Evolutionary conservation across 148 eudicot genomes (phyloP), one percentile per base, ranked within the genome.

Genomic region (Cornus florida): DNA sequence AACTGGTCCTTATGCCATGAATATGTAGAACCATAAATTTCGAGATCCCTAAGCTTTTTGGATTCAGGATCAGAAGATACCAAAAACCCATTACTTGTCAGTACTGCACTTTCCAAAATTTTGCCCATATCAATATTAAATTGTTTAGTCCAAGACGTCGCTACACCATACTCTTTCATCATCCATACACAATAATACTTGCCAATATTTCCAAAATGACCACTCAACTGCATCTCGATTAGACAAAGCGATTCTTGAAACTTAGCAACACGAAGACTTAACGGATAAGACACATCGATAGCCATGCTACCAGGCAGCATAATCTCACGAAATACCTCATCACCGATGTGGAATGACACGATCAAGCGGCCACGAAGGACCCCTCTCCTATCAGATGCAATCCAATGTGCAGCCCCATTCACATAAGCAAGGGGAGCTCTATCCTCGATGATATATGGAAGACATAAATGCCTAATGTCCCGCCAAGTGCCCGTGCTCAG

Each of bases 161-260:
- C 19, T 8, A 69, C 72, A 14, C 75, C 75, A 28, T 78, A 71
- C 59, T 78, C 71, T 62, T 70, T 71, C 81, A 78, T 78, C 56
- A 71, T 56, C 81, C 81, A 78, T 39, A 78, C 41, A 10, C 16
- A 28, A 57, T 16, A 31, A 75, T 17, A 8, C 0, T 11, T 16
- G 2, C 12, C 43, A 9, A 10, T 11, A 10, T 2, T 1, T 60
- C 1, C 1, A 2, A 9, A 12, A 11, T 31, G 6, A 33, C 39
- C 35, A n/a, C 24, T 41, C 46, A 8, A 8, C 46, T 5, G 8
- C 0, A 41, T 0, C 9, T 70, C 16, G n/a, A 79, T 28, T 10
- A 79, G 38, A 22, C 71, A 67, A 72, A 72, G 70, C 33, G 73
- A 59, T 39, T 64, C 81, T 35, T 53, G 19, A 46, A 50, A 71